phyloP scores from a whole-genome alignment of 2,329 filamentous ascomycete species.

The Fonsecaea erecta region DNA sequence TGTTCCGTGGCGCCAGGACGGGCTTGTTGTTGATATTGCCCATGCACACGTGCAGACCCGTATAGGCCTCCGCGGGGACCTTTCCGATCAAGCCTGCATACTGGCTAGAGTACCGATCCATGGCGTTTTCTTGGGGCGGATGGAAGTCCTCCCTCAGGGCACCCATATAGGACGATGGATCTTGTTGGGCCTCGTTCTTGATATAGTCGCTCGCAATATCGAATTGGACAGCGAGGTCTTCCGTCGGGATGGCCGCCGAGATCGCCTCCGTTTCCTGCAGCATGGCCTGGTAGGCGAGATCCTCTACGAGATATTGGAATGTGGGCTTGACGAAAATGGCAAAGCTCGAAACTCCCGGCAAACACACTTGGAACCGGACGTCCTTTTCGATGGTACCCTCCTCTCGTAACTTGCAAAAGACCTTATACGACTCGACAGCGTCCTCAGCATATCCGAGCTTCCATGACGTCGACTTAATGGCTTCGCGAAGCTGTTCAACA shows the following conservation, averaged over 20 bases:
- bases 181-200: slow-evolving; percentile 14
- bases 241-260: slow-evolving; percentile 3
- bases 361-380: slow-evolving; percentile 43
- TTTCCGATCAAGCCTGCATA: slow-evolving; percentile 9
- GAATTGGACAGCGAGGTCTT: slow-evolving; percentile 14
- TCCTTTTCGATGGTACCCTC: slow-evolving; percentile 36
- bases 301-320: slow-evolving; percentile 15
- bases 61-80: background rate
- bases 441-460: slow-evolving; percentile 39
- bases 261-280: slow-evolving; percentile 6
- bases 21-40: slow-evolving; percentile 22
- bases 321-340: slow-evolving; percentile 18
- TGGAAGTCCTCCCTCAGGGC: slow-evolving; percentile 14
- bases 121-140: slow-evolving; percentile 11
- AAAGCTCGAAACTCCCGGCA: slow-evolving; percentile 35
- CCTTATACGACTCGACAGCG: slow-evolving; percentile 40
- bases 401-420: slow-evolving; percentile 37
- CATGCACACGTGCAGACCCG: slow-evolving; percentile 18
- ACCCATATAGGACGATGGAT: slow-evolving; percentile 5
- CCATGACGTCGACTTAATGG: slow-evolving; percentile 9
- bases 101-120: slow-evolving; percentile 16
- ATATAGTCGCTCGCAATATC: slow-evolving; percentile 23
- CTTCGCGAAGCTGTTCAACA: background rate
- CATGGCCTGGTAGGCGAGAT: slow-evolving; percentile 16
- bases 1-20: slow-evolving; percentile 14